Base-by-base conservation (phyloP, 352 stramenopile genomes). In the Phytophthora pini region DNA sequence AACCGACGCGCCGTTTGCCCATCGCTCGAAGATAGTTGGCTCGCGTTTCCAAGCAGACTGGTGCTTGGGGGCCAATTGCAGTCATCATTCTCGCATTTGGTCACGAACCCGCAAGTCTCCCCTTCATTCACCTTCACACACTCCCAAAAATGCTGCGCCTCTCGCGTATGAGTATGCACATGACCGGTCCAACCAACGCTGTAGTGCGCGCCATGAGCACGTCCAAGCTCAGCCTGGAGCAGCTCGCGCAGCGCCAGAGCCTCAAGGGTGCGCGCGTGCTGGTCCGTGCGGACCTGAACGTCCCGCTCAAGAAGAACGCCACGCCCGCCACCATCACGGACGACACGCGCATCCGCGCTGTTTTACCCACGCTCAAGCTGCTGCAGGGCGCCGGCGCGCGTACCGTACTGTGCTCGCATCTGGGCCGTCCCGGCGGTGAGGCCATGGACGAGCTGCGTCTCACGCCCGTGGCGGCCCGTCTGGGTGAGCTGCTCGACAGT, bases 211-310 rank as follows among this genome's bases (percentile, higher is more conserved):
- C 65, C 17, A 79, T 80, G 69, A 86, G 79, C 71, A 77, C 79
- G 32, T 68, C 72, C 38, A 93, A 93, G 76, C 77, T 95, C 31
- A 90, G 72, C 50, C 61, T 95, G 34, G 74, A 95, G 43, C 51
- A 91, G 52, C 74, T 94, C 39, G 65, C 74, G 40, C 68, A 86
- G 56, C 80, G 74, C 34, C 72, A 85, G 53, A 86, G 71, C 63
- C 83, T 98, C 50, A 93, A 96, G 74, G 96, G 94, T 70, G 98
- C 98, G 79, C 98, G 97, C 52, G 97, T 99, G 51, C 84, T 99
- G 43, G 93, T 99, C 41, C 93, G 98, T 64, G 98, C 96, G 39
- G 98, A 99, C 84, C 90, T 99, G 48, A 99, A 99, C 79, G 98
- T 99, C 55, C 98, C 98, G n/a, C 92, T 99, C 67, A 80, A 87